Percentiles rank a stretch among this genome's conserved stretches.
phyloP scores from a whole-genome alignment of 768 basidiomycete genomes.

The Trametes coccinea region DNA sequence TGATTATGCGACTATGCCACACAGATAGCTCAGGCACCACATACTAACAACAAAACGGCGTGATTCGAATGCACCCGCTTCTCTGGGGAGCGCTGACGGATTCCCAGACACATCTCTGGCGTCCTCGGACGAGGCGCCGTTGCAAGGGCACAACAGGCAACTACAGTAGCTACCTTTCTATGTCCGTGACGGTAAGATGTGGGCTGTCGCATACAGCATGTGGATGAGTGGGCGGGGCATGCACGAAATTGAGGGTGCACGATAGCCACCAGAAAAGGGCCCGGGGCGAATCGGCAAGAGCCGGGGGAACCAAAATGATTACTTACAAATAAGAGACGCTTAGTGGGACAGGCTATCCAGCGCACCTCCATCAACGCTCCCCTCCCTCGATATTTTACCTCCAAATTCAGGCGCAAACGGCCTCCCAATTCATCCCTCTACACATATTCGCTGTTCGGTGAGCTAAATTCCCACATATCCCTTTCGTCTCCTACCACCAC shows the following conservation, averaged over 20 bases:
- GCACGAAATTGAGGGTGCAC: background rate
- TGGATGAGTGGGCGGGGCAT: no score
- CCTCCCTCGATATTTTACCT: slow-evolving; percentile 23
- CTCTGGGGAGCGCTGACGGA: no score
- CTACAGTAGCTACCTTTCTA: no score
- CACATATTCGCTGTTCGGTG: slow-evolving; percentile 16
- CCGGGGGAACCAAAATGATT: slow-evolving; percentile 6
- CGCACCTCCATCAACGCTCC: slow-evolving; percentile 18
- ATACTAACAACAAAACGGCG: no score
- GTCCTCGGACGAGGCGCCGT: no score
- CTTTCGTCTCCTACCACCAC: slow-evolving; percentile 1
- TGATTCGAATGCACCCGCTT: no score
- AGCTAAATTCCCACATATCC: slow-evolving; percentile 19
- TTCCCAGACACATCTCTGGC: no score
- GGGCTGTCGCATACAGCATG: no score
- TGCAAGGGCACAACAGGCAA: no score
- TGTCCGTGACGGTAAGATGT: no score
- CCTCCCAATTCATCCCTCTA: slow-evolving; percentile 3
- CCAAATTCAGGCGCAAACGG: slow-evolving; percentile 17
- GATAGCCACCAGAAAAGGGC: slow-evolving; percentile 5
- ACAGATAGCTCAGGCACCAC: no score
- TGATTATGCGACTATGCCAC: no score
- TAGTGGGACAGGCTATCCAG: slow-evolving; percentile 9
- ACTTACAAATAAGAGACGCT: slow-evolving; percentile 17
- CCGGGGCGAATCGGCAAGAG: background rate